Conservation (phyloP, 148 eudicot genomes). For the Vaccinium darrowii region DNA sequence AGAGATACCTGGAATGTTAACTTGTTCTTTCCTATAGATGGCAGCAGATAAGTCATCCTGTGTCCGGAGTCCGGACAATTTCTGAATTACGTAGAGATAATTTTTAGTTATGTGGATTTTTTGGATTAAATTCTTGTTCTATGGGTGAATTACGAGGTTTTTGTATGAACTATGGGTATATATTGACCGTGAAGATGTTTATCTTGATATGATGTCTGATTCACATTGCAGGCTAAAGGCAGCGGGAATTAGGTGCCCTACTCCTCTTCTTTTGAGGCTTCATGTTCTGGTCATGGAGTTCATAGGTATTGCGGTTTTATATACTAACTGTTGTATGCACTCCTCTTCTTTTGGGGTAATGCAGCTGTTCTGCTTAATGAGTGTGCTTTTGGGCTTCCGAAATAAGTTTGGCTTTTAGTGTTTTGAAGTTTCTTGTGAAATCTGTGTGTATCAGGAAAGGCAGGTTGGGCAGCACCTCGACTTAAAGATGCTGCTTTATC, state of each 20-base stretch:
- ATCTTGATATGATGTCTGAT: conserved; percentile 1
- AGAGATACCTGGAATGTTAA: neutral
- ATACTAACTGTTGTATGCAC: neutral
- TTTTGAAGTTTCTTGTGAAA: conserved; percentile 4
- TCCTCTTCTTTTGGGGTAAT: neutral
- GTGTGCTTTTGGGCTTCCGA: neutral
- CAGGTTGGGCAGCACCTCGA: conserved; percentile 96
- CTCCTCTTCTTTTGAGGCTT: conserved; percentile 69
- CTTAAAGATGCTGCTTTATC: conserved; percentile 94
- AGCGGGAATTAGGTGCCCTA: conserved; percentile 90
- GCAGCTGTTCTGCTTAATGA: neutral
- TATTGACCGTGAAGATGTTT: neutral
- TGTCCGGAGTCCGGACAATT: neutral
- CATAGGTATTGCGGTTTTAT: conserved; percentile 51
- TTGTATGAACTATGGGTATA: neutral
- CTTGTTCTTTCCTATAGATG: neutral
- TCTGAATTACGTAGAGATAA: neutral
- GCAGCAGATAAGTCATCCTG: neutral
- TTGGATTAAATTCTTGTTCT: neutral
- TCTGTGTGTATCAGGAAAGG: conserved; percentile 58
- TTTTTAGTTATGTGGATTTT: neutral
- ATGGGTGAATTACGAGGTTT: neutral
- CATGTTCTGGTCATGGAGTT: conserved; percentile 99
- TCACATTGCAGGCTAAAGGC: conserved; percentile 70
- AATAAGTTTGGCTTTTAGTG: neutral